A percentile compares a stretch with the other conserved stretches of the same genome.
Evolutionary conservation across 1,284 basidiomycete species (phyloP).

Genomic region (Sutorius eximius): DNA sequence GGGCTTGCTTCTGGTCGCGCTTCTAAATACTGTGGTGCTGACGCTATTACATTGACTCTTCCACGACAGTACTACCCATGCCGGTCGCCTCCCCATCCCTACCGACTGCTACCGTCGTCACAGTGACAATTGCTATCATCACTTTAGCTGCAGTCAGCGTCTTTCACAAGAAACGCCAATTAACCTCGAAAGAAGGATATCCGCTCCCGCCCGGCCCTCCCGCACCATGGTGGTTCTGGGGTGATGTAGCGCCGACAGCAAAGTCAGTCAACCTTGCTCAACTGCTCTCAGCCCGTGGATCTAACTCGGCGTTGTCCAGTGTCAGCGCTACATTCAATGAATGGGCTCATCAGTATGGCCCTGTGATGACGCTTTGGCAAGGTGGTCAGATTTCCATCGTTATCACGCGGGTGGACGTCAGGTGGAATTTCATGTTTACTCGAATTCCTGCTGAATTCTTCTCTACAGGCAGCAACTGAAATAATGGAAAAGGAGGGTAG

Average conservation of each 20-base stretch:
- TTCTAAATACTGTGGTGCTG: too few relatives aligned
- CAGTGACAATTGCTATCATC: background rate
- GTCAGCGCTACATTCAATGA: constrained; percentile 21
- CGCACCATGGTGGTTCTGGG: constrained; percentile 22
- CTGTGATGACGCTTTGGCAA: constrained; percentile 33
- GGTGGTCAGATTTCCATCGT: constrained; percentile 32
- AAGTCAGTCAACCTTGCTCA: constrained; percentile 17
- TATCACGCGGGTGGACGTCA: constrained; percentile 34
- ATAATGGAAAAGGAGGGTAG: constrained; percentile 38
- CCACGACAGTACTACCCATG: background rate
- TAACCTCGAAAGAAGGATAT: constrained; percentile 7
- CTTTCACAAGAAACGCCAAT: background rate
- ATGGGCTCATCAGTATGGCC: constrained; percentile 37
- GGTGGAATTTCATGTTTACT: background rate
- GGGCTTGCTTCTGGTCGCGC: too few relatives aligned
- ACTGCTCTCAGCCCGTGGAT: background rate
- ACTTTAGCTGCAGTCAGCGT: background rate
- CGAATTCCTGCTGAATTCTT: background rate
- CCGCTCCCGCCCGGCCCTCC: constrained; percentile 31
- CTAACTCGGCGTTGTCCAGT: constrained; percentile 3
- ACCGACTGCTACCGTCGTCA: background rate
- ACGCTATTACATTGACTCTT: too few relatives aligned
- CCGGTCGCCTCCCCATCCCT: background rate
- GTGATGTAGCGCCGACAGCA: constrained; percentile 12
- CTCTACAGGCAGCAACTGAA: constrained; percentile 17